phyloP scores from a whole-genome alignment of 345 rosid genomes.

The Litchi chinensis region DNA sequence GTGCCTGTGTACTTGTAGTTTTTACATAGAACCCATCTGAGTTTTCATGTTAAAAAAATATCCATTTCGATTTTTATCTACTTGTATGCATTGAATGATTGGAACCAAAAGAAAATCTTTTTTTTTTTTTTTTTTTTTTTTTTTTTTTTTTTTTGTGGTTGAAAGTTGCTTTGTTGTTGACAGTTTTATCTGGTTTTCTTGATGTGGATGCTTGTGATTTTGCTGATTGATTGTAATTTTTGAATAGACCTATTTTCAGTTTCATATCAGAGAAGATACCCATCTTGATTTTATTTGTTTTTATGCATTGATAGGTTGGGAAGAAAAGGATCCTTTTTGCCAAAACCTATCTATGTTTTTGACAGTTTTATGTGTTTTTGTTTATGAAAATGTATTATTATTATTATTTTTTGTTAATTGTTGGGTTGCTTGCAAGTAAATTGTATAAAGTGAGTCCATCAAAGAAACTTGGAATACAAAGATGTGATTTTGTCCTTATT shows the following conservation, averaged over 20 bases:
- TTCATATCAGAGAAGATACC: not conserved
- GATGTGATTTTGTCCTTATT: not conserved
- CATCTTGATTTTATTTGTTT: not conserved
- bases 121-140: too few species aligned
- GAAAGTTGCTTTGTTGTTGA: too few species aligned
- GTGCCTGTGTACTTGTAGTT: not conserved
- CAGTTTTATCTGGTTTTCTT: too few species aligned
- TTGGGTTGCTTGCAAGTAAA: conserved; percentile 28
- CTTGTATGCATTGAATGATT: too few species aligned
- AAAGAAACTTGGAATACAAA: conserved; percentile 29
- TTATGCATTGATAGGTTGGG: not conserved
- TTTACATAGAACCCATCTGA: not conserved
- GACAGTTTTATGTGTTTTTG: not conserved
- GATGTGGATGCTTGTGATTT: not conserved
- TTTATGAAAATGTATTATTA: not conserved
- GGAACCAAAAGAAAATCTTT: too few species aligned
- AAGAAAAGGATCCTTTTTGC: too few species aligned
- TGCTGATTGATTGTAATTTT: too few species aligned
- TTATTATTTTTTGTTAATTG: too few species aligned
- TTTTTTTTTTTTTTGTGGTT: too few species aligned
- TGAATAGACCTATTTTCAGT: too few species aligned
- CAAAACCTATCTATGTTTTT: not conserved
- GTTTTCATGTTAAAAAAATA: too few species aligned
- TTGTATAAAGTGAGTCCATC: conserved; percentile 41
- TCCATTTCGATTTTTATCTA: too few species aligned